These are phyloP conservation scores for Erodium trifolium DNA, from an alignment of 441 rosid genomes.

Conservation along the genomic window DNA sequence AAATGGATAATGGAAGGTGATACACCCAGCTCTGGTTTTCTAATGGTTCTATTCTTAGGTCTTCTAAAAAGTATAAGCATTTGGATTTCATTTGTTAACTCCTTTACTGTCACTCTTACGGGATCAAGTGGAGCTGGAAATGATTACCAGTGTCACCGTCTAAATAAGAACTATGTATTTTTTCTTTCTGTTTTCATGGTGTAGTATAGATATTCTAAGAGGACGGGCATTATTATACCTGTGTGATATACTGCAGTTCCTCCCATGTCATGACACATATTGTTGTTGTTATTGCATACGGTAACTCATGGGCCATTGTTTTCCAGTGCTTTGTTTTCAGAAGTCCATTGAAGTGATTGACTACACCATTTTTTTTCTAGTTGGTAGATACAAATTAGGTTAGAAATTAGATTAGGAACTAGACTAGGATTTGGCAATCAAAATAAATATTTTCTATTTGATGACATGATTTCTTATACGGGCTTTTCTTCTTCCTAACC, in stretches of 20 bases:
- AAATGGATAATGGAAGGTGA: slow-evolving; percentile 69
- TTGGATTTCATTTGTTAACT: slow-evolving; percentile 1
- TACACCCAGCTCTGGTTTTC: slow-evolving; percentile 13
- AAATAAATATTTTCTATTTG: too few relatives aligned
- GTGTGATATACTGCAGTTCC: not conserved
- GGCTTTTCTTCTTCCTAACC: not conserved
- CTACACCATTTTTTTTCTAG: not conserved
- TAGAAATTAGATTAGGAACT: too few relatives aligned
- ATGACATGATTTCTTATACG: not conserved
- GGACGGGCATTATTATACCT: not conserved
- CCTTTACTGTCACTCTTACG: not conserved
- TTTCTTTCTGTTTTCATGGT: not conserved
- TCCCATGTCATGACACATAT: not conserved
- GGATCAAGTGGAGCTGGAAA: not conserved
- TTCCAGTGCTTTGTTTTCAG: not conserved
- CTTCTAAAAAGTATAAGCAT: slow-evolving; percentile 5
- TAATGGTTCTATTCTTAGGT: slow-evolving; percentile 12
- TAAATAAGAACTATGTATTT: not conserved
- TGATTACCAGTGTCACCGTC: not conserved
- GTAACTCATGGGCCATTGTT: not conserved
- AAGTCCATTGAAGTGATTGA: not conserved
- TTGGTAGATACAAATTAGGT: not conserved
- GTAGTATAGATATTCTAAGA: not conserved
- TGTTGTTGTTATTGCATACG: not conserved
- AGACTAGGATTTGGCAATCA: too few relatives aligned